Evolutionary conservation across 106 monocot species (phyloP).

Genomic region (Agapanthus africanus): DNA sequence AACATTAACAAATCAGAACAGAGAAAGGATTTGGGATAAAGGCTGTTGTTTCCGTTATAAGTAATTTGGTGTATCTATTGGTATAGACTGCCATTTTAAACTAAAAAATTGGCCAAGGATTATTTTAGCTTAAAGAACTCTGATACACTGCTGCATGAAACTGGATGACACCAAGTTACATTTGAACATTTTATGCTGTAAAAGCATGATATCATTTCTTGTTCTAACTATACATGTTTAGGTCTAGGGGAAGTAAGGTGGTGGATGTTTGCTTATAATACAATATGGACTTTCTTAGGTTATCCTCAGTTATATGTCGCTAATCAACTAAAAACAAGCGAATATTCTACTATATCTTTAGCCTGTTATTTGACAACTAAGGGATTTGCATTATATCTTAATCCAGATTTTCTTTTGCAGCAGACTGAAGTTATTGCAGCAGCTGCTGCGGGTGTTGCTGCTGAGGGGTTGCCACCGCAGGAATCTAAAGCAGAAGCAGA

Average conservation of each 20-base stretch:
- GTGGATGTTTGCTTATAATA: neutral
- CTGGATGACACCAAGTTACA: too few relatives aligned
- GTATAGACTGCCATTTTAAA: too few relatives aligned
- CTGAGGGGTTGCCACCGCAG: slow-evolving; percentile 84
- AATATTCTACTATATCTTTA: neutral
- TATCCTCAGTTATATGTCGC: neutral
- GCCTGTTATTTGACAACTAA: slow-evolving; percentile 1
- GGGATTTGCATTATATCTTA: slow-evolving; percentile 19
- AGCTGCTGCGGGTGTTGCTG: slow-evolving; percentile 88
- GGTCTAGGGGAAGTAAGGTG: neutral
- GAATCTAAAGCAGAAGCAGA: slow-evolving; percentile 85
- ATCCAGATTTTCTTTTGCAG: slow-evolving; percentile 35
- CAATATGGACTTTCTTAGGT: neutral
- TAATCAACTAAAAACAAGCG: neutral
- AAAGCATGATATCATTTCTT: neutral
- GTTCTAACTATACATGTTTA: neutral
- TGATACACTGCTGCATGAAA: too few relatives aligned
- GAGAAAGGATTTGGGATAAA: neutral
- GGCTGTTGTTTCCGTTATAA: too few relatives aligned
- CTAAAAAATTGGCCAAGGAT: too few relatives aligned
- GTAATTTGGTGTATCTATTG: too few relatives aligned
- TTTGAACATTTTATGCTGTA: neutral
- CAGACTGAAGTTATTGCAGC: slow-evolving; percentile 99
- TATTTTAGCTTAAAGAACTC: too few relatives aligned
- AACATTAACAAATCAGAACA: neutral